Evolutionary conservation across 768 basidiomycete species (phyloP).

Genomic region (Mrakia frigida): DNA sequence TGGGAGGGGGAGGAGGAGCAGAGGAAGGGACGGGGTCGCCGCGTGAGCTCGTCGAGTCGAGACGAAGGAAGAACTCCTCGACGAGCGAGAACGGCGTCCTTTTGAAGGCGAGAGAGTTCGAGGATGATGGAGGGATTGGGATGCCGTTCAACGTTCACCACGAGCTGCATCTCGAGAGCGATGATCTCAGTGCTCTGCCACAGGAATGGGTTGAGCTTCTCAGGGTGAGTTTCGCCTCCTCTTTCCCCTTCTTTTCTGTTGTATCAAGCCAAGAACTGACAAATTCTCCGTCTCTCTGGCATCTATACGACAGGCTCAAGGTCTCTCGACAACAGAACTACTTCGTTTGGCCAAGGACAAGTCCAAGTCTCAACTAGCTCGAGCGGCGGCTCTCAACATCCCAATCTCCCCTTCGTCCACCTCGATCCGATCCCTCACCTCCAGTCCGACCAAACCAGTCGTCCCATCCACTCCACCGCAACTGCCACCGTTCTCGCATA

Average conservation of each 20-base stretch:
- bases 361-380: background rate
- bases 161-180: constrained; percentile 14
- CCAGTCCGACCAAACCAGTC: background rate
- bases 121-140: background rate
- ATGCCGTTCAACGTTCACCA: constrained; percentile 9
- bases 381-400: background rate
- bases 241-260: background rate
- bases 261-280: background rate
- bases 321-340: background rate
- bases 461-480: background rate
- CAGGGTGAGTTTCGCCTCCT: background rate
- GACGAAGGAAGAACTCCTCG: background rate
- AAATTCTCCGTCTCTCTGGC: background rate
- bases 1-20: background rate
- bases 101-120: background rate
- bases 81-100: background rate
- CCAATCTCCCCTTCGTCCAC: background rate
- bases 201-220: background rate
- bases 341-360: background rate
- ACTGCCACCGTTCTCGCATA: background rate
- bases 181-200: background rate
- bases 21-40: background rate
- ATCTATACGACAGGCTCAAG: background rate
- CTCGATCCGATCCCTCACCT: background rate
- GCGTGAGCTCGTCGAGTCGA: background rate